Base-by-base conservation (phyloP, 1,284 basidiomycete genomes). In the Cerioporus squamosus region DNA sequence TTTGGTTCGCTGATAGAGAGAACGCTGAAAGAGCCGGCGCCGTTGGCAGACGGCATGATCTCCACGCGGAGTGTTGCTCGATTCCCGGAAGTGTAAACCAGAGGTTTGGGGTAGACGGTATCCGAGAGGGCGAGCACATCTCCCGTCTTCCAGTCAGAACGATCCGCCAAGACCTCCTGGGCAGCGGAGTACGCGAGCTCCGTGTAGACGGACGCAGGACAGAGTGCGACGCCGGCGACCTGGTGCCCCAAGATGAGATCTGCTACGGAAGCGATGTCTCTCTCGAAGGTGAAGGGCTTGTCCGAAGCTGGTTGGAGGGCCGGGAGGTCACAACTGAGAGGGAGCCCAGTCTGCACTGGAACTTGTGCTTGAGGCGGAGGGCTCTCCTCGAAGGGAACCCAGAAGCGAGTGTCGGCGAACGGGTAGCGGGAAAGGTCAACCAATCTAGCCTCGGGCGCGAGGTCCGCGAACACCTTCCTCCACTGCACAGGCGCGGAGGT, bases 171-270 rank as follows among this genome's bases (percentile, higher is more conserved):
- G 5, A 76, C 66, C 26, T 79, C 70, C 26, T 72, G 64, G 18
- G 82, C 72, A 0, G 79, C 80, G 9, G 80, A 76, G 23, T 82
- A 70, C 1, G 76, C 81, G 44, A 85, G 77, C 62, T 90, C 87
- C 18, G 84, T 67, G 62, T 89, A 89, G 2, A 89, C 79, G 0
- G 87, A 89, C 1, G 86, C 88, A 5, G 89, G 88, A 63, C 87
- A 91, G 0, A 91, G 76, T 0, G 84, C 75, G 33, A 78, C 66
- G 2, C 79, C 83, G 17, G 79, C 80, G 2, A 90, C 86, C n/a
- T 67, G 74, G 60, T 91, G 88, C 0, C 87, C 86, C 17, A 72
- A 65, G 22, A 91, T 84, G 57, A 78, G 79, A 5, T 66, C 59
- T 5, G 76, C 76, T 3, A 90, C 61, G 36, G 69, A 64, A 3